Evolutionary conservation across 2,329 filamentous ascomycete genomes (phyloP), one percentile per base, ranked within the genome.

Genomic region (Pseudopithomyces maydicus): DNA sequence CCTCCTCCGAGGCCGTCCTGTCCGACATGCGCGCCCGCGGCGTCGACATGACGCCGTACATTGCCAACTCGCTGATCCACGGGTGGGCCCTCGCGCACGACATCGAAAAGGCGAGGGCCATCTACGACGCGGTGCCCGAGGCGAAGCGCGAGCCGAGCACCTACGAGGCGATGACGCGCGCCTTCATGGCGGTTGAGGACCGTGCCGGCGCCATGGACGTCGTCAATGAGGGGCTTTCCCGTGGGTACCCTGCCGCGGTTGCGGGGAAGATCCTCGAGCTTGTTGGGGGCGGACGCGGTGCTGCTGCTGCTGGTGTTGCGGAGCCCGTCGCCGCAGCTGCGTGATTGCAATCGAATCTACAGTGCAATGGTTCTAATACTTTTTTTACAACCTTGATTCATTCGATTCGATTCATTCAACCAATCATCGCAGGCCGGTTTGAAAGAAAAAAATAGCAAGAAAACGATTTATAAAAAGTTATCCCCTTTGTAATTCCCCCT

Each of bases 121-220:
- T 97, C 59, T 99, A 96, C 73, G 84, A 90, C 57, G 83, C 85
- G n/a, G 88, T 99, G 3, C 85, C 88, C 8, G 84, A 86, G 26
- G 85, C 88, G 53, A 92, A 89, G 79, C 88, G 95, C 55, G 95
- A 99, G 80, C 95, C 95, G 3, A 97, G 92, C 81, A 99, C 95
- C 4, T 99, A 99, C 76, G 95, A 99, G 79, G 93, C 94, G 39
- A 99, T 99, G 95, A 97, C 93, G 5, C 86, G 95, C 44, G 95
- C 95, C 0, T 97, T 89, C 78, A 85, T 99, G 53, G 88, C 92
- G 11, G 89, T 90, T 3, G 91, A 96, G 72, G 87, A 96, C 73
- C 88, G 91, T 33, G 84, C 88, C 47, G 83, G 85, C 56, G 95
- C 95, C 38, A 88, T 92, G 78, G 78, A 72, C 11, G 89, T 97